Conservation (phyloP, 768 basidiomycete species). For the Pisolithus microcarpus region DNA sequence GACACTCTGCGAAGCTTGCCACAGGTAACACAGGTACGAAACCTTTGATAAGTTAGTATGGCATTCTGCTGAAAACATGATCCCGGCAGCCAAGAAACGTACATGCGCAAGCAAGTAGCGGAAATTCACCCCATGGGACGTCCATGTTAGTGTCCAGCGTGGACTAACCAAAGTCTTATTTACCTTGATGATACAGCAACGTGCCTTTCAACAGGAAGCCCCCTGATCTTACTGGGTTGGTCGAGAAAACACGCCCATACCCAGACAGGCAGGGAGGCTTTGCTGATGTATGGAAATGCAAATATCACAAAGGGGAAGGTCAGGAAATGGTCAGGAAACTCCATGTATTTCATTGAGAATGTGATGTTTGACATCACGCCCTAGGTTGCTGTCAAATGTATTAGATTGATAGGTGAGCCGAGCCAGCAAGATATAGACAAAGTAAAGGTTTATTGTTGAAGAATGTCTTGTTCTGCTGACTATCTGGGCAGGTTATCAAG, state of each 20-base stretch:
- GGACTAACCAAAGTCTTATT: neutral
- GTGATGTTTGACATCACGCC: neutral
- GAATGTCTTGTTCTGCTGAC: neutral
- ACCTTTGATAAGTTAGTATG: neutral
- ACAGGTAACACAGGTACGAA: neutral
- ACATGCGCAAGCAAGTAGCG: too few species aligned
- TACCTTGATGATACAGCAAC: neutral
- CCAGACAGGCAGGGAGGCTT: neutral
- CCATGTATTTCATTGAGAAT: neutral
- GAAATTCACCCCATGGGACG: too few species aligned
- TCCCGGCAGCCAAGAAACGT: too few species aligned
- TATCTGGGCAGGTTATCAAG: neutral
- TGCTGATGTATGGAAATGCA: slow-evolving; percentile 6
- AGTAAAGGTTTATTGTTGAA: neutral
- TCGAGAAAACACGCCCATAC: neutral
- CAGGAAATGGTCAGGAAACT: neutral
- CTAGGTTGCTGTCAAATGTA: neutral
- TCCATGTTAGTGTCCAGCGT: neutral
- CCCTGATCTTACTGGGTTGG: neutral
- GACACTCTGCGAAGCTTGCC: neutral
- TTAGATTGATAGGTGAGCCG: neutral
- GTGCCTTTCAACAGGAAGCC: neutral
- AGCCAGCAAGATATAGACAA: neutral
- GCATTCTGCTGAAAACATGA: neutral
- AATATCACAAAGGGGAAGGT: neutral